Evolutionary conservation across 164 flowering plant species (phyloP), one percentile per base, ranked within the genome.

Genomic region (Sedum album): DNA sequence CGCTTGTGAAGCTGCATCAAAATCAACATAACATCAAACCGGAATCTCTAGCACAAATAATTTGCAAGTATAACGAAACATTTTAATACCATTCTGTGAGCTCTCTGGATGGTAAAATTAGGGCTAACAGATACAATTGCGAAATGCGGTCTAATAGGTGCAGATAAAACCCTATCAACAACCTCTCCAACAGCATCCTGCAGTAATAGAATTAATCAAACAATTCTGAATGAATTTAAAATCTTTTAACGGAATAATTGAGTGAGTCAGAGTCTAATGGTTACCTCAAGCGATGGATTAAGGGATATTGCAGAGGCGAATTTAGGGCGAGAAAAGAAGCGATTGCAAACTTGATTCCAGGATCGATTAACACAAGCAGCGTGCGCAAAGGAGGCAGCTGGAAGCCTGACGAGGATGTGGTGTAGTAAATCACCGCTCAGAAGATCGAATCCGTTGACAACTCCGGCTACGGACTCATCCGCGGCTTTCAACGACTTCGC

Each of bases 131-230:
- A 70, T 3, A 76, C 88, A 51, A 89, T 71, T n/a, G 78, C 95
- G 46, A 91, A 89, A 72, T 87, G 85, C 0, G 97, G 97, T n/a
- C 88, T 80, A 71, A 89, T 87, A 0, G 93, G 95, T 76, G 74
- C 77, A 0, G 83, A 74, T 0, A 89, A 81, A 66, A 84, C 91
- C 76, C 82, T 86, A 18, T 80, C 83, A 3, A 84, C 6, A 65
- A 84, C 85, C 66, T 91, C 93, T 9, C 74, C 65, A 15, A 86
- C 73, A 21, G 90, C 90, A 72, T 25, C 72, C 97, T 91, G 53
- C 68, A 74, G 23, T 26, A n/a, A n/a, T n/a, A n/a, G n/a, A n/a
- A n/a, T n/a, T n/a, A n/a, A n/a, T n/a, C n/a, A n/a, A n/a, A n/a
- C n/a, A n/a, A n/a, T n/a, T n/a, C n/a, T n/a, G n/a, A n/a, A n/a